Evolutionary conservation across 768 basidiomycete species (phyloP), one percentile per base, ranked within the genome.

Genomic region (Boletus rubropictus): DNA sequence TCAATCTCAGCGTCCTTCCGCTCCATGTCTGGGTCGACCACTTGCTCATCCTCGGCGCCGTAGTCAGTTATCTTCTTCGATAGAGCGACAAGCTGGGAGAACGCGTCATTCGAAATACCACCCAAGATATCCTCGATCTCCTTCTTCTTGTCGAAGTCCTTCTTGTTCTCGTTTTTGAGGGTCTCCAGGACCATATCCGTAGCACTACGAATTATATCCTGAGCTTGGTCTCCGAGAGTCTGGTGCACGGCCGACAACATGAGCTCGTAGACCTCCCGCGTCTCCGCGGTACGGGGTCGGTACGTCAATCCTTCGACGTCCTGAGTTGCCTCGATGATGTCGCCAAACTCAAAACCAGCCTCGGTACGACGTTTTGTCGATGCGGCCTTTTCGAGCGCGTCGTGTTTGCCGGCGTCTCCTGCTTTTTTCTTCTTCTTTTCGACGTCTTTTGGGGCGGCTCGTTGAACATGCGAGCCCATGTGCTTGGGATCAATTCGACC

Each of bases 41-140:
- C 77, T 15, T 74, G 65, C 64, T 89, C 90, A 52, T 94, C 91
- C 61, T 93, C 89, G 0, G 83, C 88, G 28, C 84, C 84, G 51
- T 91, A 99, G 68, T 99, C 96, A 0, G 95, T 96, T 32, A 98
- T 85, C 73, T 96, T 96, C 73, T 96, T 97, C 36, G 86, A 80
- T 36, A 97, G 71, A 52, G 71, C 84, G 50, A 97, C 74, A 25
- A 98, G 74, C 68, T 90, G 86, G 6, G 83, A 78, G 66, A 97
- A 98, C 17, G 70, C 59, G 54, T 96, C 93, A 59, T 75, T 79
- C 2, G 80, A 67, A 11, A 94, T 63, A 0, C 75, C 52, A 1
- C 83, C 82, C 11, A 90, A 67, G n/a, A 80, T 66, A 15, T 82
- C 81, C 65, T 95, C 87, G 6, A 95, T 78, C 61, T 97, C 92